Evolutionary conservation across 305 asterid genomes (phyloP), one percentile per base, ranked within the genome.

Genomic region (Fraxinus floribunda): DNA sequence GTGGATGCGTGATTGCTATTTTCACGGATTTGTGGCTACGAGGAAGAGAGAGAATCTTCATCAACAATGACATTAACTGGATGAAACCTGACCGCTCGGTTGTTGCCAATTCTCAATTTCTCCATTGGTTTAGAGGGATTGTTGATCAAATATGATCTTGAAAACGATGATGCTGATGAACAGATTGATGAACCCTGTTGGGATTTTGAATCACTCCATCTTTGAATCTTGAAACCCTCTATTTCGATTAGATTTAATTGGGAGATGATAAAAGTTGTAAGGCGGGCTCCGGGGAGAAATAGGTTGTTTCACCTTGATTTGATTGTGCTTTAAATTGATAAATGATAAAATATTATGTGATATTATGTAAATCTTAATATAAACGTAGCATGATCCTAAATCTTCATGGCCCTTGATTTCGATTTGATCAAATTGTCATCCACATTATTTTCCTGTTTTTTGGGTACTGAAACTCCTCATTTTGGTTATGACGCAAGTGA

Each of bases 291-390:
- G 0, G 91, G 92, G 0, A 1, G 92, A 86, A 22, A 90, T 57
- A 0, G 91, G 92, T 86, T 86, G 90, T 83, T 90, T 90, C 78
- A 86, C 82, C 16, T 90, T 90, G 89, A n/a, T n/a, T n/a, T n/a
- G n/a, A n/a, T n/a, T n/a, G n/a, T n/a, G n/a, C n/a, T 86, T 91
- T 89, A 93, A 71, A 71, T 84, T n/a, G n/a, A n/a, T n/a, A n/a
- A n/a, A n/a, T n/a, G n/a, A n/a, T n/a, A n/a, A n/a, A n/a, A n/a
- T n/a, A n/a, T n/a, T n/a, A n/a, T n/a, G n/a, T n/a, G n/a, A n/a
- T n/a, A n/a, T n/a, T n/a, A n/a, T n/a, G n/a, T n/a, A n/a, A n/a
- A n/a, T n/a, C n/a, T n/a, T n/a, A n/a, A n/a, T n/a, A n/a, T n/a
- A n/a, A n/a, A n/a, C n/a, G n/a, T n/a, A n/a, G n/a, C n/a, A n/a